Evolutionary conservation across 768 basidiomycete genomes (phyloP).

Genomic region (Mrakia blollopis): DNA sequence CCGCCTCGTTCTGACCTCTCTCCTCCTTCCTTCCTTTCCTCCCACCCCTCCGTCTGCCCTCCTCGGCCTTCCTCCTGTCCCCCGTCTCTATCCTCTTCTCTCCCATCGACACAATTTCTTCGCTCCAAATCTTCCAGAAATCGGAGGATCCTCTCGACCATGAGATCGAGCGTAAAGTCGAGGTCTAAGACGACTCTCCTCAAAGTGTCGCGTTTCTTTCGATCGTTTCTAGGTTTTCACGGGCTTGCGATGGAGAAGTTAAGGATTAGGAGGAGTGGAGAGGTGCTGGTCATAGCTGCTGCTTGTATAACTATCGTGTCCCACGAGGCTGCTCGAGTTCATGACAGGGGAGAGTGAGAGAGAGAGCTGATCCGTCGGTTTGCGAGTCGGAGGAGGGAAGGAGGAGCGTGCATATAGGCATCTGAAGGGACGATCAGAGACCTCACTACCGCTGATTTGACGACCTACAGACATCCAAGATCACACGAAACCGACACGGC

Average conservation of each 20-base stretch:
- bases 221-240: not conserved
- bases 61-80: too few species aligned
- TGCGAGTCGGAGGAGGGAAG: too few species aligned
- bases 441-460: too few species aligned
- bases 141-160: not conserved
- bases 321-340: not conserved
- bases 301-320: slow-evolving; percentile 1
- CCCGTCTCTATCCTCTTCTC: not conserved
- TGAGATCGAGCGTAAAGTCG: not conserved
- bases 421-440: too few species aligned
- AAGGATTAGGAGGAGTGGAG: not conserved
- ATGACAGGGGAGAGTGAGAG: too few species aligned
- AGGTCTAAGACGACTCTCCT: not conserved
- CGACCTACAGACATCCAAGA: too few species aligned
- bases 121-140: not conserved
- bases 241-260: too few species aligned
- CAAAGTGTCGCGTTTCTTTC: not conserved
- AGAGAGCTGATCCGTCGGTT: too few species aligned
- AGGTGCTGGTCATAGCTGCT: not conserved
- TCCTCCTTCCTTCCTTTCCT: not conserved
- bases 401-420: too few species aligned
- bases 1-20: not conserved
- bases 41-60: not conserved
- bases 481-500: too few species aligned
- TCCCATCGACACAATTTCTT: too few species aligned